A percentile compares a stretch with the other conserved stretches of the same genome.
phyloP scores from a whole-genome alignment of 116 monocot species.

The Posidonia oceanica region DNA sequence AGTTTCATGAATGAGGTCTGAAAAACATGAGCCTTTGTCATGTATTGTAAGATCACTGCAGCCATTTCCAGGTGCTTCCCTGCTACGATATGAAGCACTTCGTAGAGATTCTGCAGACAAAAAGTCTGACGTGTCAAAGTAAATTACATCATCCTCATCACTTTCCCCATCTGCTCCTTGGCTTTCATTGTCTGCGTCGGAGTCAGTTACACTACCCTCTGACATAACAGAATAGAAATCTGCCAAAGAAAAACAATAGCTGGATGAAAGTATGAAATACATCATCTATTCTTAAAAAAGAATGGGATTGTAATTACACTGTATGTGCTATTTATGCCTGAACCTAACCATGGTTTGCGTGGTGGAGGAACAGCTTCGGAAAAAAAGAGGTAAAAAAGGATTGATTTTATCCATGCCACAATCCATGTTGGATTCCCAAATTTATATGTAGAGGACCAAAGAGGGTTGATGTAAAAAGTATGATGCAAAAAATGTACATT shows the following conservation, averaged over 20 bases:
- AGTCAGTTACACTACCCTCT: slow-evolving; percentile 72
- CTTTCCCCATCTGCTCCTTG: slow-evolving; percentile 74
- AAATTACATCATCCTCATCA: slow-evolving; percentile 73
- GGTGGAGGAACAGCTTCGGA: too few species aligned
- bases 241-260: slow-evolving; percentile 17
- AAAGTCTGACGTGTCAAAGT: slow-evolving; percentile 79
- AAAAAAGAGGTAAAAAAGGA: too few species aligned
- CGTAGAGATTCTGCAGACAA: slow-evolving; percentile 72
- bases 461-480: too few species aligned
- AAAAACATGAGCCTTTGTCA: slow-evolving; percentile 15
- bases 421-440: too few species aligned
- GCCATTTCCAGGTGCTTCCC: slow-evolving; percentile 39
- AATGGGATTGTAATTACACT: too few species aligned
- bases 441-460: too few species aligned
- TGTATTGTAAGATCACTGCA: slow-evolving; percentile 14
- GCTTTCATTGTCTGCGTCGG: slow-evolving; percentile 87
- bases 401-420: too few species aligned
- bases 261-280: too few species aligned
- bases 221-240: slow-evolving; percentile 94
- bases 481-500: too few species aligned
- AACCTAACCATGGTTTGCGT: too few species aligned
- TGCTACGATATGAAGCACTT: slow-evolving; percentile 75
- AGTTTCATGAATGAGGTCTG: slow-evolving; percentile 15
- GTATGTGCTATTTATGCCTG: too few species aligned
- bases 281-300: too few species aligned